Evolutionary conservation across 139 green algal species (phyloP).

Genomic region (Pseudopediastrum boryanum): DNA sequence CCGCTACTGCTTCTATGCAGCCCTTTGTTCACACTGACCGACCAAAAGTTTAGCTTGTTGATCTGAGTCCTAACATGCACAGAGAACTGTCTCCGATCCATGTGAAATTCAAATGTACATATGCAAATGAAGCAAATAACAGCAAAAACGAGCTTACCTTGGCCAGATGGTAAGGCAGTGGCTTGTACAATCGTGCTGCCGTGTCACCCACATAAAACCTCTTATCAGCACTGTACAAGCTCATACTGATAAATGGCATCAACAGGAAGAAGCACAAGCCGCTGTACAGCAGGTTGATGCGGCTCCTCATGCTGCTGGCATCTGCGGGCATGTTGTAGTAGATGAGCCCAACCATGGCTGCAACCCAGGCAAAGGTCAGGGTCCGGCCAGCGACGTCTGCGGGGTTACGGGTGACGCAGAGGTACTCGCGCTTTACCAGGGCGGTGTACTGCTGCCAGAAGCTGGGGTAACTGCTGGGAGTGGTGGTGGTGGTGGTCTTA

Average conservation of each 20-base stretch:
- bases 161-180: conserved; percentile 55
- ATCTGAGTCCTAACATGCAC: no score
- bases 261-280: conserved; percentile 66
- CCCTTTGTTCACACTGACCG: neutral
- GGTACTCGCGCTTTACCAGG: conserved; percentile 43
- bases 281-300: conserved; percentile 55
- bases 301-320: conserved; percentile 23
- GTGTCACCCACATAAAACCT: conserved; percentile 46
- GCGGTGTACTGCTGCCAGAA: conserved; percentile 34
- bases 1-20: neutral
- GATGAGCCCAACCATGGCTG: conserved; percentile 42
- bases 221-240: conserved; percentile 66
- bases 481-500: neutral
- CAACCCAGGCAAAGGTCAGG: conserved; percentile 69
- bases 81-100: neutral
- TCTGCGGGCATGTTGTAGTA: conserved; percentile 41
- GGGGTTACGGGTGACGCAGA: conserved; percentile 62
- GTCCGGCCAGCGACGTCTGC: conserved; percentile 64
- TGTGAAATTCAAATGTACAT: no score
- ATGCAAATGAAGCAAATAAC: neutral
- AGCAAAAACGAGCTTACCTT: conserved; percentile 35
- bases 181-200: conserved; percentile 47
- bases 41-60: no score
- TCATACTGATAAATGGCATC: conserved; percentile 72
- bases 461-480: conserved; percentile 14